A percentile compares a stretch with the other conserved stretches of the same genome.
These are phyloP conservation scores for Metschnikowia henanensis DNA, from an alignment of 805 yeast genomes.

Conservation along the genomic window DNA sequence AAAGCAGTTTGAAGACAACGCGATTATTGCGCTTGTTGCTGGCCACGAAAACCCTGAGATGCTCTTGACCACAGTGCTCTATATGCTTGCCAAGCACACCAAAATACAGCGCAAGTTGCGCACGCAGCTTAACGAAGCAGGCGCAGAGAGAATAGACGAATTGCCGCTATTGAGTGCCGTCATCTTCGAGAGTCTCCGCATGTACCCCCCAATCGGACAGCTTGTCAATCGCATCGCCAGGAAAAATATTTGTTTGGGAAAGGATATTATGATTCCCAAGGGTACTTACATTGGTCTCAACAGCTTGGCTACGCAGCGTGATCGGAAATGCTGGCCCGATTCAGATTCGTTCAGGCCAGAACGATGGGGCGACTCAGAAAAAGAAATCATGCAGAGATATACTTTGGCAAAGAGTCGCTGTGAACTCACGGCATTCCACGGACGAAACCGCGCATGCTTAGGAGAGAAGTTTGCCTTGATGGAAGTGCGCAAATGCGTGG, in stretches of 20 bases:
- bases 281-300: conserved; percentile 57
- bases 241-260: conserved; percentile 37
- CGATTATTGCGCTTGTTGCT: conserved; percentile 55
- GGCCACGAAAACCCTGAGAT: conserved; percentile 67
- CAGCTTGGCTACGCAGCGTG: conserved; percentile 52
- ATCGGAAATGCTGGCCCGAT: conserved; percentile 40
- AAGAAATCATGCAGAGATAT: conserved; percentile 41
- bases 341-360: conserved; percentile 46
- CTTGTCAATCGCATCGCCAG: conserved; percentile 52
- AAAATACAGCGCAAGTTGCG: conserved; percentile 34
- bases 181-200: conserved; percentile 48
- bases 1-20: conserved; percentile 53
- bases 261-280: conserved; percentile 44
- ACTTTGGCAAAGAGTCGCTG: conserved; percentile 44
- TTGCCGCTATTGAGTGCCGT: conserved; percentile 33
- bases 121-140: background rate
- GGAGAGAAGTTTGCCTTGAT: conserved; percentile 58
- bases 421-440: conserved; percentile 54
- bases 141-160: conserved; percentile 2
- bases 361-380: conserved; percentile 50
- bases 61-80: conserved; percentile 47
- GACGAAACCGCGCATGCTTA: conserved; percentile 58
- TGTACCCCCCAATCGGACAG: conserved; percentile 57
- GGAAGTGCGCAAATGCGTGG: conserved; percentile 42
- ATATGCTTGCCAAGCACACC: conserved; percentile 44